Conservation (phyloP, 345 rosid species). For the Lumnitzera racemosa region DNA sequence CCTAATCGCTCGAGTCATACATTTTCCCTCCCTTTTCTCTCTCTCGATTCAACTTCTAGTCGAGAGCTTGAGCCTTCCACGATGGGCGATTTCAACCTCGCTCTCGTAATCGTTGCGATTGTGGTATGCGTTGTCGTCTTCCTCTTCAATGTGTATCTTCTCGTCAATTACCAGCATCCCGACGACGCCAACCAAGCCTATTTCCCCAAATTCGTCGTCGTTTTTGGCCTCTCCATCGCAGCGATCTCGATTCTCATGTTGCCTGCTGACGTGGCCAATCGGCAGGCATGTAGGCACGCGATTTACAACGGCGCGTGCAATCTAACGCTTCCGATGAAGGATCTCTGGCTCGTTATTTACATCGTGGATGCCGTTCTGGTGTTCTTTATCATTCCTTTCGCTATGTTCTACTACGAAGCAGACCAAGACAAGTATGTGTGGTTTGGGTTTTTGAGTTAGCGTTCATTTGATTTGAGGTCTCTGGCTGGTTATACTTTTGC, state of each 20-base stretch:
- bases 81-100: conserved; percentile 99
- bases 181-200: conserved; percentile 98
- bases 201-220: conserved; percentile 95
- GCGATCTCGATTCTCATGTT: conserved; percentile 91
- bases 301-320: conserved; percentile 91
- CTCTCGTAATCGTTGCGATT: conserved; percentile 91
- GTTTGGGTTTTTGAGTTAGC: conserved; percentile 11
- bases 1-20: no score
- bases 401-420: conserved; percentile 98
- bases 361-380: conserved; percentile 82
- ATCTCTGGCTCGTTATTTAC: conserved; percentile 89
- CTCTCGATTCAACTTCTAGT: no score
- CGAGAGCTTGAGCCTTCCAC: background rate
- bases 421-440: conserved; percentile 91
- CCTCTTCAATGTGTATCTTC: conserved; percentile 86
- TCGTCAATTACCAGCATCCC: conserved; percentile 97
- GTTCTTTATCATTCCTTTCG: conserved; percentile 90
- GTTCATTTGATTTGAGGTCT: background rate
- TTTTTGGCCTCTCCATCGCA: conserved; percentile 80
- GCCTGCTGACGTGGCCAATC: conserved; percentile 98
- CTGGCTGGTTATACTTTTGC: background rate
- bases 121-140: conserved; percentile 83
- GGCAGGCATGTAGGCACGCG: conserved; percentile 93
- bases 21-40: no score
- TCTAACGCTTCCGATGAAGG: conserved; percentile 94